A percentile compares a stretch with the other conserved stretches of the same genome.
These are phyloP conservation scores for Yamadazyma aaseri DNA, from an alignment of 1,139 yeast species.

Conservation along the genomic window DNA sequence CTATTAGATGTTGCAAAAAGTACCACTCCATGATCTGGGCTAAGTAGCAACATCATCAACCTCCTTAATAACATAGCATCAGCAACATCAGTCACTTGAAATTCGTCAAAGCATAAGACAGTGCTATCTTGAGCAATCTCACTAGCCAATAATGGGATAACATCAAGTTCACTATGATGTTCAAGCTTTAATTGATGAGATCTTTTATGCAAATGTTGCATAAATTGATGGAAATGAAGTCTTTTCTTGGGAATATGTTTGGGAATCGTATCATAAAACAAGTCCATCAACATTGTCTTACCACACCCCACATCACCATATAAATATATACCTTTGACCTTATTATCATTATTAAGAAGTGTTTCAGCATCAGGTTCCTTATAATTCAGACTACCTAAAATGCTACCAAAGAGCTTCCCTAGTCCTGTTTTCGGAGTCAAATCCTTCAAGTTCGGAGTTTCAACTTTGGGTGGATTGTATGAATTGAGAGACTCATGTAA, in stretches of 20 bases:
- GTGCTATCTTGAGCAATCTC: constrained; percentile 77
- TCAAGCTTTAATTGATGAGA: constrained; percentile 69
- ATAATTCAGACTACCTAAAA: constrained; percentile 7
- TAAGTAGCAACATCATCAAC: constrained; percentile 58
- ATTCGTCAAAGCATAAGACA: constrained; percentile 90
- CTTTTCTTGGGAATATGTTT: constrained; percentile 70
- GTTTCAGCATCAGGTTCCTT: constrained; percentile 15
- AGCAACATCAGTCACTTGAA: constrained; percentile 95
- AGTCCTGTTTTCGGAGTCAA: constrained; percentile 50
- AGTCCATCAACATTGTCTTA: constrained; percentile 96
- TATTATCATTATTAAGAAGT: constrained; percentile 22
- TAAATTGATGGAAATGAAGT: constrained; percentile 92
- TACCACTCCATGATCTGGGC: constrained; percentile 75
- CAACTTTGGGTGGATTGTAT: constrained; percentile 58
- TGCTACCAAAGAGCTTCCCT: constrained; percentile 21
- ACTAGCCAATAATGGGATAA: constrained; percentile 79
- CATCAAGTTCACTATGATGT: constrained; percentile 68
- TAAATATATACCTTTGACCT: constrained; percentile 77
- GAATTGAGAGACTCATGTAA: constrained; percentile 46
- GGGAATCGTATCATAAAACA: constrained; percentile 84
- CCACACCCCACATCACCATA: constrained; percentile 99
- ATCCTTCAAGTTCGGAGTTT: constrained; percentile 46
- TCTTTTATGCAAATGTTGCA: constrained; percentile 90
- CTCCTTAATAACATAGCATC: constrained; percentile 95
- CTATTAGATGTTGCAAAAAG: constrained; percentile 93